Evolutionary conservation across 1,139 yeast species (phyloP), one percentile per base, ranked within the genome.

Genomic region (Starmera stellimalicola): DNA sequence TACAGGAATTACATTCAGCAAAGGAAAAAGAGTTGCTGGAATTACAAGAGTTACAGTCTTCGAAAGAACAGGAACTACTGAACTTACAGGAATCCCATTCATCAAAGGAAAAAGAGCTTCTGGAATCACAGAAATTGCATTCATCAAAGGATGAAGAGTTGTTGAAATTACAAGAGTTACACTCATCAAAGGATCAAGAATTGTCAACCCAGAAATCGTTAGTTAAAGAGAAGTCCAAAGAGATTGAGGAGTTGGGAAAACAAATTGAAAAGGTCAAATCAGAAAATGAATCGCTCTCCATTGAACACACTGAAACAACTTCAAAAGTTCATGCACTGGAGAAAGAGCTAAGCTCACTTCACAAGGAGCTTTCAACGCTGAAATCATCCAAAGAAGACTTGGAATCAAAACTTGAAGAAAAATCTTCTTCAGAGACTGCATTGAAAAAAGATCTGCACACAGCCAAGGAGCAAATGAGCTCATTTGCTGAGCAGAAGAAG

Each of bases 401-500:
- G 2, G 51, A 44, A 27, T 29, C 37, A 9, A 50, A 47, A 25
- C 38, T 48, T 3, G 50, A 48, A 30, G 50, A 22, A 2, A 22
- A 42, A 3, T 18, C 37, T 12, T 47, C 47, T 3, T 32, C 35
- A 5, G 51, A 48, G 17, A 31, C 37, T 20, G 41, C 39, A 4
- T 26, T 31, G 15, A 44, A 45, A 26, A 36, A 38, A 16, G 41
- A 43, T 9, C 35, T 42, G 6, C 33, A 32, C 3, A 10, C 35
- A 1, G 26, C 47, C 16, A 32, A 37, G 14, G 43, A 40, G 17
- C 44, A 42, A 20, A 42, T 52, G 7, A 43, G 46, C 4, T 47
- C 54, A 12, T 35, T 50, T 25, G 52, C 48, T 20, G 57, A 52
- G 22, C 45, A 46, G 32, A 50, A 49, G 25, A 53, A 48, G 20